These are phyloP conservation scores for Dianthus caryophyllus DNA, from an alignment of 148 eudicot species.

Conservation along the genomic window DNA sequence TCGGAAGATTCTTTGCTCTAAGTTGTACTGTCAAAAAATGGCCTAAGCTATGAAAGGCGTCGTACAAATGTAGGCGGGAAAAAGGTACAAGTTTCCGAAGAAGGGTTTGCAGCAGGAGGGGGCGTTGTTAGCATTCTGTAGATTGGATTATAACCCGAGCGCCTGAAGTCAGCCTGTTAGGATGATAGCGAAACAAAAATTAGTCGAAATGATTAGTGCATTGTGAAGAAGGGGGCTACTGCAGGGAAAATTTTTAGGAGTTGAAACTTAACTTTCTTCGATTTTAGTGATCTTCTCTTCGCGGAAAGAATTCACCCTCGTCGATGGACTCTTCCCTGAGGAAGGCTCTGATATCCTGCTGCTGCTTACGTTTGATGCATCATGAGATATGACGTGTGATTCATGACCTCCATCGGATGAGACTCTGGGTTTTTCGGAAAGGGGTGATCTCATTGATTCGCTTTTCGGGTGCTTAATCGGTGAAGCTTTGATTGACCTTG, in stretches of 20 bases:
- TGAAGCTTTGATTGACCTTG: constrained; percentile 57
- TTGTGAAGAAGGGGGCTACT: neutral
- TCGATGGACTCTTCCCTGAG: constrained; percentile 30
- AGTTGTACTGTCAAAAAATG: neutral
- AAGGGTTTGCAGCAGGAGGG: neutral
- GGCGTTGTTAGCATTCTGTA: constrained; percentile 27
- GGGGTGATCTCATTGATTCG: constrained; percentile 81
- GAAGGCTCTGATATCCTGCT: constrained; percentile 56
- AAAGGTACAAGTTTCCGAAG: neutral
- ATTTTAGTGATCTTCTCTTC: constrained; percentile 56
- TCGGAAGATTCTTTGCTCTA: too few species aligned
- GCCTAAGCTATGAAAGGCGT: neutral
- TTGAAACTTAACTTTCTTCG: constrained; percentile 85
- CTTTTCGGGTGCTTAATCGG: constrained; percentile 56
- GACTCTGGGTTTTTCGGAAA: constrained; percentile 67
- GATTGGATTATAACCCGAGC: constrained; percentile 91
- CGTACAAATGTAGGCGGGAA: neutral
- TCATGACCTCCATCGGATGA: constrained; percentile 51
- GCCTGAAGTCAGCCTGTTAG: constrained; percentile 94
- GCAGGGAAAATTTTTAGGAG: constrained; percentile 12
- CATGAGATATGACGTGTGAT: constrained; percentile 36
- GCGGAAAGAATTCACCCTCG: constrained; percentile 37
- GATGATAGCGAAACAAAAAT: constrained; percentile 28
- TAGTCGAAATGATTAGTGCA: constrained; percentile 32
- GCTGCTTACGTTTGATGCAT: constrained; percentile 49